Evolutionary conservation across 331 rosid genomes (phyloP).

Genomic region (Quercus lobata): DNA sequence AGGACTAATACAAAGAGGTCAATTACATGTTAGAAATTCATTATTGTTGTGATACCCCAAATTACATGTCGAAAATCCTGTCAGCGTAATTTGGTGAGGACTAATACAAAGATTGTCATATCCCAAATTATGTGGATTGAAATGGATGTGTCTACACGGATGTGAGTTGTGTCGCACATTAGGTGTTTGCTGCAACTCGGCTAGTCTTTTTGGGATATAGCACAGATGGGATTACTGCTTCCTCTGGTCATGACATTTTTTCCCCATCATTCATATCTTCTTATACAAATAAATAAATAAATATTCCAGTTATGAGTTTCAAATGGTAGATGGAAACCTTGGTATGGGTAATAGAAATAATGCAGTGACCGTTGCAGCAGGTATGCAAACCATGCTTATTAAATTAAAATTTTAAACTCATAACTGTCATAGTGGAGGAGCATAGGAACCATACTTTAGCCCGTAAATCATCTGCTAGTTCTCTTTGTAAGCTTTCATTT

Average conservation of each 20-base stretch:
- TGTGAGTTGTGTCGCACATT: too few relatives aligned
- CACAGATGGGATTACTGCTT: too few relatives aligned
- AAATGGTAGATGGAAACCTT: not conserved
- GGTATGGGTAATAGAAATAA: not conserved
- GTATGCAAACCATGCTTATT: not conserved
- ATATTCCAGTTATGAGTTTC: not conserved
- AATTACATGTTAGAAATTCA: not conserved
- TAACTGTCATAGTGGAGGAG: not conserved
- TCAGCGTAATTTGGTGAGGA: not conserved
- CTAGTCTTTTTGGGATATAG: too few relatives aligned
- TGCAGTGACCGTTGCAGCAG: not conserved
- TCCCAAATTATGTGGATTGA: too few relatives aligned
- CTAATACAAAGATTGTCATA: not conserved
- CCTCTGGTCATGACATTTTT: too few relatives aligned
- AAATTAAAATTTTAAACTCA: not conserved
- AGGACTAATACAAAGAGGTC: not conserved
- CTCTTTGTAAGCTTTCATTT: constrained; percentile 54
- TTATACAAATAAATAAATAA: not conserved
- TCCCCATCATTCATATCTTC: not conserved
- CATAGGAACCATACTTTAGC: constrained; percentile 46
- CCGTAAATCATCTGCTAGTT: constrained; percentile 78
- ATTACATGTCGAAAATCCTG: not conserved
- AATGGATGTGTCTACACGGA: too few relatives aligned
- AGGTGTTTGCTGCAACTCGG: too few relatives aligned
- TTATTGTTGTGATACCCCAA: not conserved